Evolutionary conservation across 345 rosid genomes (phyloP).

Genomic region (Anacardium occidentale): DNA sequence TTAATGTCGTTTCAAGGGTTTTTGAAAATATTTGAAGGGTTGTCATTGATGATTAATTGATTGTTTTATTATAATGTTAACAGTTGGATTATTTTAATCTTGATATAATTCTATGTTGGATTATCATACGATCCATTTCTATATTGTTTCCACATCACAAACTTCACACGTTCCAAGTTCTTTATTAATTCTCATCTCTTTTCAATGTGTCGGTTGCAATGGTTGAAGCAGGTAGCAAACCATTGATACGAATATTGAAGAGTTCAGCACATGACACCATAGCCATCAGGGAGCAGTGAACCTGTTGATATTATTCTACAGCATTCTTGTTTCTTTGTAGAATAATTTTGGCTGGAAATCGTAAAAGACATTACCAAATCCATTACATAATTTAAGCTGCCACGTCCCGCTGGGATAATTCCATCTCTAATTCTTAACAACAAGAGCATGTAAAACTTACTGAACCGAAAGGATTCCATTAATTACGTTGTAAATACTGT

Average conservation of each 20-base stretch:
- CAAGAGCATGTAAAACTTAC: too few species aligned
- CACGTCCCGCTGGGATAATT: neutral
- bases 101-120: too few species aligned
- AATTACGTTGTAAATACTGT: neutral
- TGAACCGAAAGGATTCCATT: too few species aligned
- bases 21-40: too few species aligned
- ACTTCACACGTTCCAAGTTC: neutral
- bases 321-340: neutral
- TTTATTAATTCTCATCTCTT: neutral
- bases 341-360: neutral
- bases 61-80: too few species aligned
- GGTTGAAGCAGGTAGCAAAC: slow-evolving; percentile 16
- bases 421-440: neutral
- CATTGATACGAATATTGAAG: slow-evolving; percentile 9
- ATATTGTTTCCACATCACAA: neutral
- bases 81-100: too few species aligned
- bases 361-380: slow-evolving; percentile 3
- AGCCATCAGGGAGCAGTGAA: slow-evolving; percentile 19
- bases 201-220: neutral
- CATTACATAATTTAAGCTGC: neutral
- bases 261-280: neutral
- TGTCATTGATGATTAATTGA: too few species aligned
- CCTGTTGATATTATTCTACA: neutral
- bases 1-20: too few species aligned
- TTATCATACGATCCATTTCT: too few species aligned